Conservation (phyloP, 2,329 filamentous ascomycete genomes). For the Neoarthrinium moseri region DNA sequence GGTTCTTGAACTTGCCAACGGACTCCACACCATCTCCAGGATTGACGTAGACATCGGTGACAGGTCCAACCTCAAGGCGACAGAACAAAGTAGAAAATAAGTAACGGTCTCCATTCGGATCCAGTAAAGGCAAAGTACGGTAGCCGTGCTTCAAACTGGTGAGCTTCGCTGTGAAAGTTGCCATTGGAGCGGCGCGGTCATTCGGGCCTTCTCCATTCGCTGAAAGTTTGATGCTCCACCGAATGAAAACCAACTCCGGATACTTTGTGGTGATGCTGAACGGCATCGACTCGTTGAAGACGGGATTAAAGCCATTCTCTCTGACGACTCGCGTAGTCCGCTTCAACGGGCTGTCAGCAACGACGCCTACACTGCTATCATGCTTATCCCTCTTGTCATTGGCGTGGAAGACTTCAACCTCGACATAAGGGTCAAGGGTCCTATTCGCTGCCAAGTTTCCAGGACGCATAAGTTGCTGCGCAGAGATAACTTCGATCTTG, state of each 20-base stretch:
- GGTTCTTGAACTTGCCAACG: constrained; percentile 53
- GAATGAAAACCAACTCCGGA: constrained; percentile 88
- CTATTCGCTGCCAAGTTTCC: constrained; percentile 68
- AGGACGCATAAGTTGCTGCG: constrained; percentile 88
- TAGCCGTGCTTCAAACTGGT: constrained; percentile 88
- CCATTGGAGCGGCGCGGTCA: constrained; percentile 65
- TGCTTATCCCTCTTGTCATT: constrained; percentile 91
- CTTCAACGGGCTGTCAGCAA: constrained; percentile 63
- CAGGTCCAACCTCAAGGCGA: constrained; percentile 67
- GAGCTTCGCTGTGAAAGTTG: constrained; percentile 90
- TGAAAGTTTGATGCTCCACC: constrained; percentile 88
- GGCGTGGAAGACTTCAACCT: constrained; percentile 91
- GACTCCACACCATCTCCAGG: constrained; percentile 38
- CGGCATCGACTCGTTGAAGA: constrained; percentile 76
- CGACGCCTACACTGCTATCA: constrained; percentile 62
- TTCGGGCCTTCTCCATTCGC: constrained; percentile 70
- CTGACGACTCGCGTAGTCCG: constrained; percentile 77
- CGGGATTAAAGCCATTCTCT: constrained; percentile 91
- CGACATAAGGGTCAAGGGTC: constrained; percentile 87
- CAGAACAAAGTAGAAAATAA: constrained; percentile 94
- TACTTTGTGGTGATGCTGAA: constrained; percentile 91
- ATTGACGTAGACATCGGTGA: constrained; percentile 56
- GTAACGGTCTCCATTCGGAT: constrained; percentile 87
- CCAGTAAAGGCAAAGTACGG: constrained; percentile 85
- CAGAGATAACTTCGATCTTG: constrained; percentile 85